Percentiles rank a stretch among this genome's conserved stretches.
Conservation (phyloP, 176 grass and related monocot species). For the Carex parvula region DNA sequence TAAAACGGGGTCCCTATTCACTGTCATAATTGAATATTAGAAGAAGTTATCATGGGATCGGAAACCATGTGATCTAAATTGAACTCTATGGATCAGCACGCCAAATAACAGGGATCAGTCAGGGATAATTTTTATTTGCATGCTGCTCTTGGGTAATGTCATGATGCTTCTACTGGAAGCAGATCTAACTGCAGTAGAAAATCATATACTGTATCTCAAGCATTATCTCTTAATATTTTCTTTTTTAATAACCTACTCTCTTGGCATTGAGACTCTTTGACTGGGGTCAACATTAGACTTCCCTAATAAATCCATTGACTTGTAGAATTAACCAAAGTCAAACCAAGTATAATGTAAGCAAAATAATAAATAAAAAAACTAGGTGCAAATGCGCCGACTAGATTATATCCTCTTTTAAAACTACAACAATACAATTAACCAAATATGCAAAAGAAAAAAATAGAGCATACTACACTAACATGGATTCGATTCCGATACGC, state of each 20-base stretch:
- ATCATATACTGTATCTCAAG: neutral
- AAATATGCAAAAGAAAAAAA: neutral
- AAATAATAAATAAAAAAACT: neutral
- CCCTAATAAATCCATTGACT: neutral
- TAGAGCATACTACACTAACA: conserved; percentile 31
- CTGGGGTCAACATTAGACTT: neutral
- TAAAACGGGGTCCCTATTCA: neutral
- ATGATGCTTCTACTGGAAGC: no score
- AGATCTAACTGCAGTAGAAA: neutral
- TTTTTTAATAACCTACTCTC: neutral
- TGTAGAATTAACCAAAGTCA: neutral
- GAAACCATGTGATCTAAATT: neutral
- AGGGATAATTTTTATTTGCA: neutral
- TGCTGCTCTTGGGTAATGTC: neutral
- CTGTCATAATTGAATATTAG: neutral
- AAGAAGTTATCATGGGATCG: neutral
- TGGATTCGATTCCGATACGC: conserved; percentile 69
- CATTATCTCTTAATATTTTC: neutral
- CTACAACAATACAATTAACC: neutral
- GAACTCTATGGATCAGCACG: neutral
- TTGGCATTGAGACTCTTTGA: neutral
- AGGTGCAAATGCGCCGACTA: neutral
- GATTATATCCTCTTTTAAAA: neutral
- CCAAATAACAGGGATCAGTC: neutral
- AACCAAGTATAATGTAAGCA: neutral